A percentile compares a stretch with the other conserved stretches of the same genome.
These are phyloP conservation scores for Pseudohalonectria lignicola DNA, from an alignment of 2,329 filamentous ascomycete genomes.

Conservation along the genomic window DNA sequence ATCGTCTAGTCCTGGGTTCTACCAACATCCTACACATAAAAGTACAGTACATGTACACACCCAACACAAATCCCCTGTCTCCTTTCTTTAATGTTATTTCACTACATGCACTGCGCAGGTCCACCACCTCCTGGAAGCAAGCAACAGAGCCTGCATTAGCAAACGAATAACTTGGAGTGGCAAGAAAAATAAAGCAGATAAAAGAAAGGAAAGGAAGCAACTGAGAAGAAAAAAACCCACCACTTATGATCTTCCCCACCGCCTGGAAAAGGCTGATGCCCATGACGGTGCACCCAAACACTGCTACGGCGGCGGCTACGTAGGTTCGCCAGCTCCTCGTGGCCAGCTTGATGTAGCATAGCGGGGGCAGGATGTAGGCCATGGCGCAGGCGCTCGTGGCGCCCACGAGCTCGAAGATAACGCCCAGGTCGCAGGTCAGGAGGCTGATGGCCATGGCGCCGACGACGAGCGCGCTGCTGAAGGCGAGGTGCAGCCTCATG, in stretches of 20 bases:
- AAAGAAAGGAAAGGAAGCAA: not conserved
- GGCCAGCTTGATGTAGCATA: slow-evolving; percentile 91
- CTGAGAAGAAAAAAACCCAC: slow-evolving; percentile 18
- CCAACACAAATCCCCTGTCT: no score
- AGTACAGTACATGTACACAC: no score
- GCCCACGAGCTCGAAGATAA: slow-evolving; percentile 92
- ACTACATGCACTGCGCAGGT: slow-evolving; percentile 6
- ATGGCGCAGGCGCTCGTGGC: slow-evolving; percentile 89
- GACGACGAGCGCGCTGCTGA: slow-evolving; percentile 75
- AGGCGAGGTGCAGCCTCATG: slow-evolving; percentile 72
- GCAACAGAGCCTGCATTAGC: not conserved
- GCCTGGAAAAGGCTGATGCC: slow-evolving; percentile 67
- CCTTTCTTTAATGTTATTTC: no score
- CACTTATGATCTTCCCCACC: slow-evolving; percentile 52
- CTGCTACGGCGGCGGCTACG: slow-evolving; percentile 60
- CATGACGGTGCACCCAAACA: slow-evolving; percentile 74
- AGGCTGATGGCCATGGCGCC: slow-evolving; percentile 67
- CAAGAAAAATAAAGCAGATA: not conserved
- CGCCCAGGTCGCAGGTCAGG: slow-evolving; percentile 83
- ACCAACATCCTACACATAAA: no score
- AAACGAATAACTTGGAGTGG: not conserved
- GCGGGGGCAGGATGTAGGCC: slow-evolving; percentile 87
- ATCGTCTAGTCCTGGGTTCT: no score
- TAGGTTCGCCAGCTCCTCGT: slow-evolving; percentile 64
- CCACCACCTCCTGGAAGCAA: slow-evolving; percentile 4